phyloP scores from a whole-genome alignment of 2,329 filamentous ascomycete genomes.

The Ascosphaera apis region DNA sequence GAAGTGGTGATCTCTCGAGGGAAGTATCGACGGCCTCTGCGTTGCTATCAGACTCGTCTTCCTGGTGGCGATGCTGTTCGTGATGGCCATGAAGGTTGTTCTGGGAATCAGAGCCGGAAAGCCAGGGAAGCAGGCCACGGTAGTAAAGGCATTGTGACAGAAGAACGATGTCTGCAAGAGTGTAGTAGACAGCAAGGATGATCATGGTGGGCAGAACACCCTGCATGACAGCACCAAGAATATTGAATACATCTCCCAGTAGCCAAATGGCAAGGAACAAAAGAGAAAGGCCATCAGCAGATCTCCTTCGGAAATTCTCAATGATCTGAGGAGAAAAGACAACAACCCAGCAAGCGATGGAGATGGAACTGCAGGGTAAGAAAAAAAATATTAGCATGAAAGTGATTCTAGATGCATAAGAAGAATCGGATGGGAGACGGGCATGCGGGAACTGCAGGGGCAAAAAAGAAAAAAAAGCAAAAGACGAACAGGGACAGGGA shows the following conservation, averaged over 20 bases:
- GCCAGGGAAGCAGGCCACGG: conserved; percentile 34
- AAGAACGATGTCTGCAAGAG: conserved; percentile 71
- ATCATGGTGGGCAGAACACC: conserved; percentile 88
- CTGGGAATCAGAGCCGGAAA: no score
- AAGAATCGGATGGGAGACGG: conserved; percentile 5
- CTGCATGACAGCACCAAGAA: conserved; percentile 74
- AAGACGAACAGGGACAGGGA: background rate
- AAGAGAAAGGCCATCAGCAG: conserved; percentile 69
- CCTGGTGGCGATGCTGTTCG: no score
- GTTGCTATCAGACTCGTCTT: no score
- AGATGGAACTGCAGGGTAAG: conserved; percentile 47
- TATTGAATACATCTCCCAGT: conserved; percentile 87
- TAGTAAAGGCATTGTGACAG: conserved; percentile 90
- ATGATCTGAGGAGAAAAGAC: conserved; percentile 96
- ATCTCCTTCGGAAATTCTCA: conserved; percentile 70
- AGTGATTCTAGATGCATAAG: conserved; percentile 3
- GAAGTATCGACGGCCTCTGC: no score
- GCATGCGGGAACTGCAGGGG: background rate
- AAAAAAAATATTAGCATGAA: background rate
- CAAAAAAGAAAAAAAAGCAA: background rate
- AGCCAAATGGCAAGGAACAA: conserved; percentile 90
- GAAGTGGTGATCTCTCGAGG: no score
- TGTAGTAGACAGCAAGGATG: conserved; percentile 86
- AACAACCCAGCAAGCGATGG: conserved; percentile 92
- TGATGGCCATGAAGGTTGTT: no score